Evolutionary conservation across 306 rosid species (phyloP), one percentile per base, ranked within the genome.

Genomic region (Lathyrus aphaca): DNA sequence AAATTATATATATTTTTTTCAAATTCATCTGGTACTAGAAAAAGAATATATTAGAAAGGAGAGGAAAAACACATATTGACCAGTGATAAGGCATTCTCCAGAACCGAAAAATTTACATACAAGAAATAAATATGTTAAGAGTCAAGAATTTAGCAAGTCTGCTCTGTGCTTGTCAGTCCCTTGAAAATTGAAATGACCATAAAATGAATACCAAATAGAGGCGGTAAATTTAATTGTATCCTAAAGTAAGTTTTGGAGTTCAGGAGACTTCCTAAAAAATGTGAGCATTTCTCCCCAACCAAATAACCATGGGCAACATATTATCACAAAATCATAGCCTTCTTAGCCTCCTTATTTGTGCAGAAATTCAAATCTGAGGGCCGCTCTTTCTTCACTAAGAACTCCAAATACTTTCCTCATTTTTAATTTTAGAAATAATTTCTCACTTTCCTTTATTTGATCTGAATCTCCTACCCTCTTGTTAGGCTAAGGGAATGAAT

Each of bases 401-500:
- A 39, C 44, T 46, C 37, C 50, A 50, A 54, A 40, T 62, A 23
- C 35, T 35, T n/a, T 74, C 66, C 48, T 54, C 51, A 18, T 79
- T 68, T 58, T 69, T 21, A 43, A 16, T 43, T 17, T 10, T 16
- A 55, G 38, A 68, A 42, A 11, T 66, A 55, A 6, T 62, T 53
- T 64, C 45, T 13, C 63, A 14, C n/a, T 53, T 40, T 15, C 59
- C 64, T 40, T 27, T 74, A 23, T 68, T 59, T 77, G 68, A 66
- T 64, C 64, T 60, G 16, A n/a, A 43, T 76, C 78, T 73, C 76
- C 48, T 42, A 30, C 59, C 27, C 72, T 50, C 18, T 64, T 45
- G 15, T 51, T 87, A 95, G 99, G 97, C 96, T 50, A 95, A 89
- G 79, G 99, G 99, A 86, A 95, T 95, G 99, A 95, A 95, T 86